A percentile compares a stretch with the other conserved stretches of the same genome.
Evolutionary conservation across 1,284 basidiomycete genomes (phyloP).

Genomic region (Inonotus hispidus): DNA sequence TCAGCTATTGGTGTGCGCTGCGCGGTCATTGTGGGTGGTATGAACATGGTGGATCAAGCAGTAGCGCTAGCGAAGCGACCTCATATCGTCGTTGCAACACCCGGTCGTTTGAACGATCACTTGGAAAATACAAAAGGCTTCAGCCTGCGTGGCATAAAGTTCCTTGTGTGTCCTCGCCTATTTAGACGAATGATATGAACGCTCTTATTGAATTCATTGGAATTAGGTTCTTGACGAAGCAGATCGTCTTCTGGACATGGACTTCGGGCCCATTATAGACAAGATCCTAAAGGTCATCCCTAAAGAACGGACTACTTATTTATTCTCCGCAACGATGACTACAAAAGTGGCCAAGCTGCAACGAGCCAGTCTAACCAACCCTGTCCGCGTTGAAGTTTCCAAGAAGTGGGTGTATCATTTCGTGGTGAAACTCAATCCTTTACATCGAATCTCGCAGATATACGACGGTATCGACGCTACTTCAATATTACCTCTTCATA

Average conservation of each 20-base stretch:
- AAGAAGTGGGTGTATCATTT: constrained; percentile 64
- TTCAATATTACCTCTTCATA: constrained; percentile 96
- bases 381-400: constrained; percentile 91
- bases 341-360: constrained; percentile 98
- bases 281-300: constrained; percentile 96
- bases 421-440: background rate
- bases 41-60: constrained; percentile 91
- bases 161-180: constrained; percentile 59
- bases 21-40: constrained; percentile 90
- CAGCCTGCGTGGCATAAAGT: constrained; percentile 82
- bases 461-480: constrained; percentile 91
- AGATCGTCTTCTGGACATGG: constrained; percentile 94
- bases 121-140: constrained; percentile 99
- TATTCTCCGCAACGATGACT: constrained; percentile 99
- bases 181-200: constrained; percentile 6
- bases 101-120: constrained; percentile 93
- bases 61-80: constrained; percentile 92
- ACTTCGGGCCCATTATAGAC: constrained; percentile 96
- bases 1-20: constrained; percentile 92
- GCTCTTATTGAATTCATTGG: background rate
- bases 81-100: constrained; percentile 96
- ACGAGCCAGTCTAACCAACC: constrained; percentile 91
- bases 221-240: constrained; percentile 94
- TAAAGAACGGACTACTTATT: constrained; percentile 90
- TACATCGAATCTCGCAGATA: constrained; percentile 54